Conservation (phyloP, 805 yeast genomes). For the Wickerhamomyces bovis region DNA sequence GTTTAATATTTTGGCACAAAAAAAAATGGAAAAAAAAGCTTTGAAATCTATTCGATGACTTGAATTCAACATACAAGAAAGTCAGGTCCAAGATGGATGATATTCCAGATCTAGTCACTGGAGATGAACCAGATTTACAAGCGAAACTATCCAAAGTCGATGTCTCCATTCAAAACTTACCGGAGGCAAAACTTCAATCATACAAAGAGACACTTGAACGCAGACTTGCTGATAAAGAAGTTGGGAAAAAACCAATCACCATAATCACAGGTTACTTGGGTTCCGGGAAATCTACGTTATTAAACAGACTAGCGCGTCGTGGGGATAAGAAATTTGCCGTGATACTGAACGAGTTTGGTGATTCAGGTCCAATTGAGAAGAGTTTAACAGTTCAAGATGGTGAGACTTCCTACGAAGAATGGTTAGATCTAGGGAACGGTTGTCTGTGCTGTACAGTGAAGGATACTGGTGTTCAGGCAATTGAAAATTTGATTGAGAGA, state of each 20-base stretch:
- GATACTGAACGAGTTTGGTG: conserved; percentile 88
- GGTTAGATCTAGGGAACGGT: conserved; percentile 96
- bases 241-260: conserved; percentile 73
- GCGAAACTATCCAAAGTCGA: conserved; percentile 12
- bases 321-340: conserved; percentile 80
- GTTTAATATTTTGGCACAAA: neutral
- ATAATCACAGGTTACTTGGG: conserved; percentile 94
- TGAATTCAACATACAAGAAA: neutral
- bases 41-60: neutral
- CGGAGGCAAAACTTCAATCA: conserved; percentile 11
- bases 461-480: conserved; percentile 91
- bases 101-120: conserved; percentile 23
- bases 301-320: conserved; percentile 65
- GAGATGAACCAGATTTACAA: conserved; percentile 18
- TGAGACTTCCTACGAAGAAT: conserved; percentile 65
- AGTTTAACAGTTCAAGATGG: conserved; percentile 63
- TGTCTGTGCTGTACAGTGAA: conserved; percentile 95
- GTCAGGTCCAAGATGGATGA: conserved; percentile 7
- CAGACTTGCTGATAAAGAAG: conserved; percentile 3
- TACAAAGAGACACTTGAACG: conserved; percentile 15
- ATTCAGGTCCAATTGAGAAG: conserved; percentile 83
- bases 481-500: conserved; percentile 75
- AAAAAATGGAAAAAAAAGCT: neutral
- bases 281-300: conserved; percentile 85
- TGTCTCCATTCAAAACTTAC: conserved; percentile 11